A percentile compares a stretch with the other conserved stretches of the same genome.
These are phyloP conservation scores for Yarrowia bubula DNA, from an alignment of 805 yeast genomes.

Conservation along the genomic window DNA sequence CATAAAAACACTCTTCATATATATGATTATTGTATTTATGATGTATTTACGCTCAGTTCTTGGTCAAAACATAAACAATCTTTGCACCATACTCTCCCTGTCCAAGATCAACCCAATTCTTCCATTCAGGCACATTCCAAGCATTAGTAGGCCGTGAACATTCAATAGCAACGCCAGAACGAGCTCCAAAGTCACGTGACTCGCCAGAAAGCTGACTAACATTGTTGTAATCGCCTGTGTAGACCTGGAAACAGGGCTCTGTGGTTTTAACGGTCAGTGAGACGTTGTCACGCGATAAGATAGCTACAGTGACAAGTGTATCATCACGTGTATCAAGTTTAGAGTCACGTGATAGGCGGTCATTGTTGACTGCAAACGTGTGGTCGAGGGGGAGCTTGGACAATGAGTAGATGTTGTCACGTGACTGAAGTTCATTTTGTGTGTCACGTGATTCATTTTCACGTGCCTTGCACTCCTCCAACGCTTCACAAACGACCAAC, in stretches of 20 bases:
- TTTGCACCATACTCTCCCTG: constrained; percentile 2
- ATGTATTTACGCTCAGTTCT: neutral
- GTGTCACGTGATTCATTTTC: neutral
- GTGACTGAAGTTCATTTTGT: neutral
- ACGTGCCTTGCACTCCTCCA: neutral
- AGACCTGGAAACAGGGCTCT: constrained; percentile 9
- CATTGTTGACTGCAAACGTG: neutral
- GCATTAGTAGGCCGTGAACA: constrained; percentile 5
- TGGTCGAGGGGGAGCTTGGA: neutral
- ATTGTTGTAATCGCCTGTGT: constrained; percentile 1
- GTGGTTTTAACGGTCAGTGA: neutral
- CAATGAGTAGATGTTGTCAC: neutral
- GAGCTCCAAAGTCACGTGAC: constrained; percentile 1
- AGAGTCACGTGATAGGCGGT: neutral
- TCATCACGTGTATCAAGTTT: constrained; percentile 2
- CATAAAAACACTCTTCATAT: neutral
- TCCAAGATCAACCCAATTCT: neutral
- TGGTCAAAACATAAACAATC: neutral
- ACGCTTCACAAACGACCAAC: neutral
- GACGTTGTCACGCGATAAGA: neutral
- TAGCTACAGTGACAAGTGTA: neutral
- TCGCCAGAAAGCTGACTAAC: neutral
- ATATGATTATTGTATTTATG: neutral
- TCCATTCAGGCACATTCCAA: constrained; percentile 5
- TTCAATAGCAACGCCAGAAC: constrained; percentile 8